phyloP scores from a whole-genome alignment of 2,329 filamentous ascomycete genomes.

The Neurospora crassa region DNA sequence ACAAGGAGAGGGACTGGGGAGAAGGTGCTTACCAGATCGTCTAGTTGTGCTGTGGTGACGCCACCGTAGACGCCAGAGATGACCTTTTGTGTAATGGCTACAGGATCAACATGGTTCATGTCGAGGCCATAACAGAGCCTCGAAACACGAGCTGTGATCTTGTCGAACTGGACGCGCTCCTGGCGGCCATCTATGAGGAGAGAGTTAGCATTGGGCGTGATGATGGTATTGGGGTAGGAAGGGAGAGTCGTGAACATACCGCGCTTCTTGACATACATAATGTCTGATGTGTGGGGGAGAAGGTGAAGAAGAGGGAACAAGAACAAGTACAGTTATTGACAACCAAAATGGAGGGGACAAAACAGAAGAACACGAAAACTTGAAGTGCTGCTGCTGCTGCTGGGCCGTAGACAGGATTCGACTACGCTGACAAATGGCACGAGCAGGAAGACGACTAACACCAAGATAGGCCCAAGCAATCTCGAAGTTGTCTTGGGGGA shows the following conservation, averaged over 20 bases:
- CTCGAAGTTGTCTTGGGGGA: not conserved
- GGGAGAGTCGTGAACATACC: conserved; percentile 32
- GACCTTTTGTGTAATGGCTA: conserved; percentile 97
- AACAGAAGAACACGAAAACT: not conserved
- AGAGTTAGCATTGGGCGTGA: conserved; percentile 16
- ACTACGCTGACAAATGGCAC: not conserved
- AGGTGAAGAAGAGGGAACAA: conserved; percentile 4
- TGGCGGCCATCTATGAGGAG: conserved; percentile 80
- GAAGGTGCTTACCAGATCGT: conserved; percentile 70
- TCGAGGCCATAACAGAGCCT: conserved; percentile 96
- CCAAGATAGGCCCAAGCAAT: not conserved
- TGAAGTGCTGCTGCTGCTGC: not conserved
- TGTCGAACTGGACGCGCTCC: conserved; percentile 99
- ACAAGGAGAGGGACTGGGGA: not conserved
- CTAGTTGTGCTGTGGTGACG: conserved; percentile 91
- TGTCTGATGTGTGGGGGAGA: conserved; percentile 16
- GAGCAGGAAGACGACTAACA: not conserved
- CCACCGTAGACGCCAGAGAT: conserved; percentile 99
- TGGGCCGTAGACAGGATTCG: not conserved
- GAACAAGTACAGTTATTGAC: conserved; percentile 4
- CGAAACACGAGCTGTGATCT: conserved; percentile 98
- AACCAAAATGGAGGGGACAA: not conserved
- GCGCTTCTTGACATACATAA: conserved; percentile 56
- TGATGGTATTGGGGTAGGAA: no score
- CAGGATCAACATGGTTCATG: conserved; percentile 87